Evolutionary conservation across 306 rosid species (phyloP), one percentile per base, ranked within the genome.

Genomic region (Dalbergia oliveri): DNA sequence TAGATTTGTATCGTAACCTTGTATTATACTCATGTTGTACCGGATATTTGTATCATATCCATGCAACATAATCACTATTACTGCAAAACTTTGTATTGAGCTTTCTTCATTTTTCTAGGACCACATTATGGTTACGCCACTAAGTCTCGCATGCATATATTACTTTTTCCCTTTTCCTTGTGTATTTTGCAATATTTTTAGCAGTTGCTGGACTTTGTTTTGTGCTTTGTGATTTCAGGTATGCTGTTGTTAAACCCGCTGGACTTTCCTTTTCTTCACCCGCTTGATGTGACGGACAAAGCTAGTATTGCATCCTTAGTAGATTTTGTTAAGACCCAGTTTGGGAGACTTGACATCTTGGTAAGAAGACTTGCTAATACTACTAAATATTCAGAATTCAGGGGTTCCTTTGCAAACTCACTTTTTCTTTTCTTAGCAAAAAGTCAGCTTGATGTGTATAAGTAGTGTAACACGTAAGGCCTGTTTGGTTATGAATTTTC

Each of bases 331-430:
- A 47, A 63, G 63, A 44, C 50, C 21, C 79, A 84, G n/a, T 84
- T 84, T 73, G 87, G 86, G 6, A 81, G 60, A 73, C 86, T 87
- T 73, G 90, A 87, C 69, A 84, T 87, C 53, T 66, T 87, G 87
- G 86, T 87, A 63, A 82, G 79, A 66, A 67, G 11, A 1, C 59
- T 65, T 58, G 31, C 3, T 6, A 0, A 26, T 72, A n/a, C 44
- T 50, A 10, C 47, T 43, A 4, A 54, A 82, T 76, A 26, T 26
- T 37, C 41, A 59, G 4, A 75, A 34, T 34, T 19, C 10, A 49
- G 37, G 49, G 31, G 26, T 63, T 51, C 67, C 19, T 26, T 80
- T 63, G 62, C 35, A 45, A 5, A 23, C 5, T 12, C 43, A 14
- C 9, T 7, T 37, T 35, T 33, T 53, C 21, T 34, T 11, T 11